These are phyloP conservation scores for Trichomonas tenax DNA, from an alignment of 208 protist species.

Conservation along the genomic window DNA sequence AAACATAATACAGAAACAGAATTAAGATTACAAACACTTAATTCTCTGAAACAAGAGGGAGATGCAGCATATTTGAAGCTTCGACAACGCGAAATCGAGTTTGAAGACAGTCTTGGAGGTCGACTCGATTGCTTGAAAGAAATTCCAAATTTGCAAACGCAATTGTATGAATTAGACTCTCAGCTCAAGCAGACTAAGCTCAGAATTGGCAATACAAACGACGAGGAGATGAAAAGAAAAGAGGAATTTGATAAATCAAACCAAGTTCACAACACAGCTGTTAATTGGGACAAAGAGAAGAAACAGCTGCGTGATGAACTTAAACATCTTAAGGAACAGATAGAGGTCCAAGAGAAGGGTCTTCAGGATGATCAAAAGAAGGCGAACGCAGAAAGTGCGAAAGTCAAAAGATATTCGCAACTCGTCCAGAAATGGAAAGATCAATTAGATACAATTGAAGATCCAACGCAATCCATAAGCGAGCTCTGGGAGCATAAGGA, in stretches of 20 bases:
- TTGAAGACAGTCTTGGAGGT: not conserved
- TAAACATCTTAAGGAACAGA: not conserved
- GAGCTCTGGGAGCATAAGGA: not conserved
- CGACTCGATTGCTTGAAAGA: not conserved
- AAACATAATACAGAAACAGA: not conserved
- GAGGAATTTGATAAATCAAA: not conserved
- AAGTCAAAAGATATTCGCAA: not conserved
- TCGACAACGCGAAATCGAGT: not conserved
- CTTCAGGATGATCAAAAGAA: not conserved
- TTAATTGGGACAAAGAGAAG: not conserved
- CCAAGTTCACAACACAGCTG: not conserved
- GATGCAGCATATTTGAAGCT: not conserved
- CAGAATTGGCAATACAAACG: not conserved
- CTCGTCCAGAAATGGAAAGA: not conserved
- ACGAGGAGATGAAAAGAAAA: not conserved
- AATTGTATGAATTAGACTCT: not conserved
- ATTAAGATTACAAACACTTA: not conserved
- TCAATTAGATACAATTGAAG: not conserved
- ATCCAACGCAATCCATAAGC: not conserved
- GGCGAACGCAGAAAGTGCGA: not conserved
- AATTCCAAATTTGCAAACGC: not conserved
- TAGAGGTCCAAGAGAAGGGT: not conserved
- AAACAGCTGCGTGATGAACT: not conserved
- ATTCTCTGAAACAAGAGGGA: not conserved
- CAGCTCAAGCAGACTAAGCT: not conserved